Base-by-base conservation (phyloP, 768 basidiomycete species). In the Tylopilus cervinicoccineus region DNA sequence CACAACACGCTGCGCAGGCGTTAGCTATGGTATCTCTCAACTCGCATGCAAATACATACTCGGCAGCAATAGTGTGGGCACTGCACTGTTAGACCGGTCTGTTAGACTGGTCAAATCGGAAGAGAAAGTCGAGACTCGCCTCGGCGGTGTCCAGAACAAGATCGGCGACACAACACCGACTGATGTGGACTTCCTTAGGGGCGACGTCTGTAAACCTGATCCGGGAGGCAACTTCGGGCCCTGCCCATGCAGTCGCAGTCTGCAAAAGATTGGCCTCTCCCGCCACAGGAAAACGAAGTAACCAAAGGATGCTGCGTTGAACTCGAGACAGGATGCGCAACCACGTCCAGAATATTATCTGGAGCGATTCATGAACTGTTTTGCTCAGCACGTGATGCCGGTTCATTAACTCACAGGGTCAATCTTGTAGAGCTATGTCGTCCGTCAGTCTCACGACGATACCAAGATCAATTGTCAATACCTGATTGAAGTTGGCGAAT, bases 401-500 rank as follows among this genome's bases (percentile, higher is more conserved):
- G 16, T n/a, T 22, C 10, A 16, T 22, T 14, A 16, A 48, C 67
- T 55, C 49, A 69, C 71, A 26, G 72, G 72, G 34, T 72, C 68
- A 24, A 73, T 61, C 68, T 78, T 78, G 63, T 78, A 77, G 16
- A 78, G 61, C 73, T 75, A 49, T 20, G 36, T 36, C 17, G 19
- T 10, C 13, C 22, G 16, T 59, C 40, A 60, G 53, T 40, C 45
- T 49, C 33, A 33, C 51, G n/a, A 34, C 10, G 6, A 22, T 13
- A 9, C 13, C 38, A 44, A 26, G 26, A 38, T 44, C 38, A 47
- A 24, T n/a, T 31, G 23, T 47, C 38, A 19, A 19, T 54, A 75
- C 75, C 71, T 78, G 77, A 55, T 77, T 79, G 55, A 77, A 78
- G 56, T 78, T 78, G 42, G 75, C 75, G 50, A 79, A 77, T 48